Evolutionary conservation across 768 basidiomycete genomes (phyloP).

Genomic region (Tylopilus vinaceipallidus): DNA sequence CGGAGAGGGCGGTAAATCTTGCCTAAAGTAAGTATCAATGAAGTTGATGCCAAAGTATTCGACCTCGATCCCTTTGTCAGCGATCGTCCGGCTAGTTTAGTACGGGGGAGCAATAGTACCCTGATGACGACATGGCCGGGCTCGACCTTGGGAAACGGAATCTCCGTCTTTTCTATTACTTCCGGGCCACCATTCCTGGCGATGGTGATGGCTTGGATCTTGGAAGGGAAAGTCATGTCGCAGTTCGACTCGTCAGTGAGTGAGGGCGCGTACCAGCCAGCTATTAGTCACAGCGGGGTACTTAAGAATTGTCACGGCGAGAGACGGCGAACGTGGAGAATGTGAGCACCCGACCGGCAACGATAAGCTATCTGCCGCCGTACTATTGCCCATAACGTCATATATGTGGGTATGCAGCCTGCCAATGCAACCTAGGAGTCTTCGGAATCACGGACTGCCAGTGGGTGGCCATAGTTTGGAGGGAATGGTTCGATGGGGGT

Average conservation of each 20-base stretch:
- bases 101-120: slow-evolving; percentile 14
- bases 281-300: too few relatives aligned
- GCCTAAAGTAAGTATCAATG: slow-evolving; percentile 82
- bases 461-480: too few relatives aligned
- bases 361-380: too few relatives aligned
- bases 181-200: slow-evolving; percentile 73
- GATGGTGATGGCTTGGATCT: slow-evolving; percentile 71
- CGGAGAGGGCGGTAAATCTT: slow-evolving; percentile 15
- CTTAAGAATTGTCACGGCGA: too few relatives aligned
- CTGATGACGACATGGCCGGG: slow-evolving; percentile 56
- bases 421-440: too few relatives aligned
- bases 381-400: too few relatives aligned
- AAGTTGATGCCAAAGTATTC: slow-evolving; percentile 85
- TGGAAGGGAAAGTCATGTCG: slow-evolving; percentile 54
- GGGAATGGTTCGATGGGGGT: too few relatives aligned
- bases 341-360: too few relatives aligned
- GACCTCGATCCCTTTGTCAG: slow-evolving; percentile 39
- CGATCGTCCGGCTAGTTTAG: not conserved
- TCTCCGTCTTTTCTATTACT: slow-evolving; percentile 62
- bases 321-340: too few relatives aligned
- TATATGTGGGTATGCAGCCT: too few relatives aligned
- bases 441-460: too few relatives aligned
- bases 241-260: slow-evolving; percentile 23
- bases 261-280: slow-evolving; percentile 11
- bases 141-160: slow-evolving; percentile 66